phyloP scores from a whole-genome alignment of 1,139 yeast species.

The Yamadazyma dendronema region DNA sequence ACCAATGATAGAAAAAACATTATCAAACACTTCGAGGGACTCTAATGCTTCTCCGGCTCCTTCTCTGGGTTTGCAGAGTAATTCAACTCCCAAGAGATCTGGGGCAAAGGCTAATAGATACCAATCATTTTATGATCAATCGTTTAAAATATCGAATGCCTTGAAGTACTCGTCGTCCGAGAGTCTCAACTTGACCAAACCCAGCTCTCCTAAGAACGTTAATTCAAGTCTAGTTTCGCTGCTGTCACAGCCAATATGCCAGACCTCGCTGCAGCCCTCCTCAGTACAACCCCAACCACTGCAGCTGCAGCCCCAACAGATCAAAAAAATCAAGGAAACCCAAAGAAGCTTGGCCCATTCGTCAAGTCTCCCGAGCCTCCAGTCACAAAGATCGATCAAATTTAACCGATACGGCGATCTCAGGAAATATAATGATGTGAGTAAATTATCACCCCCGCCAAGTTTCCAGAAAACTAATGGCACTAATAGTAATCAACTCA shows the following conservation, averaged over 20 bases:
- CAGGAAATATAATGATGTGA: constrained; percentile 11
- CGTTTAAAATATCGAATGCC: constrained; percentile 45
- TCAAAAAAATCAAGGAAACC: constrained; percentile 8
- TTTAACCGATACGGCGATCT: constrained; percentile 13
- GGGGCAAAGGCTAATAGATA: constrained; percentile 52
- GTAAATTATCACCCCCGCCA: constrained; percentile 16
- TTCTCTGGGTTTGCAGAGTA: not conserved
- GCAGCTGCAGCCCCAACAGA: not conserved
- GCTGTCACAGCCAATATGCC: too few species aligned
- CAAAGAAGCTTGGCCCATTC: constrained; percentile 34
- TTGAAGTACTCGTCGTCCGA: constrained; percentile 45
- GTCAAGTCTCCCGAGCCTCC: constrained; percentile 33
- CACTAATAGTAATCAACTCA: not conserved
- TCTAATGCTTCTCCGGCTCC: constrained; percentile 19
- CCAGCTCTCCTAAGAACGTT: constrained; percentile 19
- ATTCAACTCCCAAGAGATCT: constrained; percentile 32
- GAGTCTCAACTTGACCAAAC: constrained; percentile 32
- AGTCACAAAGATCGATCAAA: constrained; percentile 10
- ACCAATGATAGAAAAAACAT: constrained; percentile 29
- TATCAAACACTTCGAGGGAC: constrained; percentile 35
- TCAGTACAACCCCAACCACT: not conserved
- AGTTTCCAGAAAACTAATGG: constrained; percentile 2
- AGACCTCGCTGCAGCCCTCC: too few species aligned
- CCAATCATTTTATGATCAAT: constrained; percentile 51
- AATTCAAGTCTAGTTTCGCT: not conserved